phyloP scores from a whole-genome alignment of 2,329 filamentous ascomycete genomes.

The Cercospora citrullina region DNA sequence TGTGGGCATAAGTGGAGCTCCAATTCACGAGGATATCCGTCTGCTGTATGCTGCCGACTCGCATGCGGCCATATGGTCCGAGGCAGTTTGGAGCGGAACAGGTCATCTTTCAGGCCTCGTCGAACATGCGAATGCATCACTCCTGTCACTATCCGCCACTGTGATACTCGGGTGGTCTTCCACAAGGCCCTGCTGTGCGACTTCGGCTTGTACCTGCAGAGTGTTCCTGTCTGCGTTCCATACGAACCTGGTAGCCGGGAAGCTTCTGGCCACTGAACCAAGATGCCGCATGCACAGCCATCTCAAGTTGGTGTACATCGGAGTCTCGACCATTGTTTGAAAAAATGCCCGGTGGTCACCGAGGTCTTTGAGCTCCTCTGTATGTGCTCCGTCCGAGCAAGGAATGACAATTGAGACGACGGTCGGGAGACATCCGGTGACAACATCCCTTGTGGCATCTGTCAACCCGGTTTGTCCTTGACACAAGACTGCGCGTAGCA shows the following conservation, averaged over 20 bases:
- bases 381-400: background rate
- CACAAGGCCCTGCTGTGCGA: conserved; percentile 1
- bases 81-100: conserved; percentile 1
- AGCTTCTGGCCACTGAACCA: background rate
- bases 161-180: background rate
- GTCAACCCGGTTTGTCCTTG: conserved; percentile 15
- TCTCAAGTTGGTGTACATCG: background rate
- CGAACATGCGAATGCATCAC: conserved; percentile 2
- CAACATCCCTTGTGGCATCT: conserved; percentile 18
- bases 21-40: conserved; percentile 9
- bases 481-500: background rate
- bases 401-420: conserved; percentile 16
- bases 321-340: background rate
- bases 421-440: conserved; percentile 6
- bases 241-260: conserved; percentile 10
- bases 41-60: conserved; percentile 2
- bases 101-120: background rate
- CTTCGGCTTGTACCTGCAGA: conserved; percentile 13
- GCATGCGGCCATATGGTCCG: conserved; percentile 6
- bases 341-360: background rate
- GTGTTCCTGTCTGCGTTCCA: background rate
- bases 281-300: background rate
- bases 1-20: background rate
- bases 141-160: conserved; percentile 7
- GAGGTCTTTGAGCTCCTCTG: background rate